Evolutionary conservation across 306 rosid species (phyloP).

Genomic region (Oxytropis ochrocephala): DNA sequence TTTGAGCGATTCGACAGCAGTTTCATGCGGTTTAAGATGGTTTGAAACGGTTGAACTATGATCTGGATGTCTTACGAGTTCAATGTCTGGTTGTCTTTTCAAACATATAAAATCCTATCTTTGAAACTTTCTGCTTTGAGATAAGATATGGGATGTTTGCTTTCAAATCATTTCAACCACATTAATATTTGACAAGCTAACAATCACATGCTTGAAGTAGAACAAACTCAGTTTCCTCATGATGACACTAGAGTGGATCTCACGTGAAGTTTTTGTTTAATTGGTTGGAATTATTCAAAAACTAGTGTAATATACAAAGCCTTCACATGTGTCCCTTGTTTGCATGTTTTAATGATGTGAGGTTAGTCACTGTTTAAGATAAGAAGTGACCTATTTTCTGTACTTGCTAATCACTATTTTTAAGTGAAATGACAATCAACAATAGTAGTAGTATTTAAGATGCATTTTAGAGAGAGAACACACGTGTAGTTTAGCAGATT

Average conservation of each 20-base stretch:
- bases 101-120: constrained; percentile 46
- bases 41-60: no score
- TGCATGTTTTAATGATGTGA: constrained; percentile 22
- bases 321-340: background rate
- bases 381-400: constrained; percentile 21
- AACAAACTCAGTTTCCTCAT: constrained; percentile 11
- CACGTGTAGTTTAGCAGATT: constrained; percentile 32
- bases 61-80: no score
- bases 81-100: no score
- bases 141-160: constrained; percentile 36
- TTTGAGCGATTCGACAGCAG: no score
- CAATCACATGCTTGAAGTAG: constrained; percentile 20
- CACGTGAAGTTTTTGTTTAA: constrained; percentile 35
- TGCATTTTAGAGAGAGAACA: constrained; percentile 17
- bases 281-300: constrained; percentile 14
- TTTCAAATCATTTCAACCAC: constrained; percentile 33
- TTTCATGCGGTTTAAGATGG: no score
- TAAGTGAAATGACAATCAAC: constrained; percentile 24
- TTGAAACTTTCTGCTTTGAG: constrained; percentile 26
- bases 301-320: constrained; percentile 8
- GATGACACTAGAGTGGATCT: constrained; percentile 13
- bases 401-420: constrained; percentile 16
- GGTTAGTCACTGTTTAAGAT: constrained; percentile 32
- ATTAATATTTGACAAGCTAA: constrained; percentile 42
- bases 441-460: constrained; percentile 43